Conservation (phyloP, 2,329 filamentous ascomycete species). For the Penicillium rolfsii region DNA sequence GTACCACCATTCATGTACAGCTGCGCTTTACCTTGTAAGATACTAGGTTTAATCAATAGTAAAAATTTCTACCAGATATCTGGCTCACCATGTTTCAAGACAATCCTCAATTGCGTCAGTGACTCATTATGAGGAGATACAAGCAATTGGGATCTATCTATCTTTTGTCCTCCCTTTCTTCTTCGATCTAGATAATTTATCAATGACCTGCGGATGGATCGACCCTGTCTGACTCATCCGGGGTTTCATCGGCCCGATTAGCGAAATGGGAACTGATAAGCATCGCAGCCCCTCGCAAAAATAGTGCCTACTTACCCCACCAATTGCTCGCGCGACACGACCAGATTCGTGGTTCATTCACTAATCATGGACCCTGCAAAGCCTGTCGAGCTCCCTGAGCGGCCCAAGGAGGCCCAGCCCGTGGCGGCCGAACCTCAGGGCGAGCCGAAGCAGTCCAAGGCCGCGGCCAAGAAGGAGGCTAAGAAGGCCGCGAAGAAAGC, state of each 20-base stretch:
- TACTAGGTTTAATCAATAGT: constrained; percentile 12
- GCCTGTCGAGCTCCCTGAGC: constrained; percentile 31
- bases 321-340: constrained; percentile 19
- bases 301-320: constrained; percentile 18
- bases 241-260: constrained; percentile 33
- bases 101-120: not conserved
- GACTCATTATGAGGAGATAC: constrained; percentile 1
- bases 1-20: constrained; percentile 19
- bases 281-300: constrained; percentile 31
- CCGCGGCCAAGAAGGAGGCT: constrained; percentile 44
- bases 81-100: not conserved
- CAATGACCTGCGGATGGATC: not conserved
- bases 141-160: not conserved
- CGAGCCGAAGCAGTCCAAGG: constrained; percentile 45
- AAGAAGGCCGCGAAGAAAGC: constrained; percentile 38
- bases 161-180: not conserved
- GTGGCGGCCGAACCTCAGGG: constrained; percentile 5
- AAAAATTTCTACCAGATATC: not conserved
- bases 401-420: constrained; percentile 26
- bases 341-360: constrained; percentile 13
- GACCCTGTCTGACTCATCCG: constrained; percentile 30
- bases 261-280: constrained; percentile 34
- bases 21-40: not conserved
- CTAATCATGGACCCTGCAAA: constrained; percentile 31
- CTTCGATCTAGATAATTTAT: not conserved